Conservation (phyloP, 495 filamentous ascomycete genomes). For the Penicillium mononematosum region DNA sequence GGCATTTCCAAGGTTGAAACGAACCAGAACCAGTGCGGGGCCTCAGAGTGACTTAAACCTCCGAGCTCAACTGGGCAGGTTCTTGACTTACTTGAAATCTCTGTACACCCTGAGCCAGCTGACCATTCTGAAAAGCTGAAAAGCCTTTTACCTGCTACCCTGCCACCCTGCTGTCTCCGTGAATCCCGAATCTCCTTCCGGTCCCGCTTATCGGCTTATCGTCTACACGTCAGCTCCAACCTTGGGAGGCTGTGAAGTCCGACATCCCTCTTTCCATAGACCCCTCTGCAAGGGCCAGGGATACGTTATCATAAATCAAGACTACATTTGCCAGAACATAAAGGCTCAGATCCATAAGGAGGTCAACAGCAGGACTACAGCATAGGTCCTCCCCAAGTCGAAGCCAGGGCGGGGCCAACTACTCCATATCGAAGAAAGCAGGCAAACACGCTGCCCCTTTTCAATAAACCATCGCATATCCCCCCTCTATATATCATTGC, state of each 20-base stretch:
- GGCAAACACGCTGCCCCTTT: slow-evolving; percentile 7
- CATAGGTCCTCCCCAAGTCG: slow-evolving; percentile 3
- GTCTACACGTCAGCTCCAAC: slow-evolving; percentile 11
- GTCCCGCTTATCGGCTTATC: slow-evolving; percentile 15
- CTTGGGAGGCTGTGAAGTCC: not conserved
- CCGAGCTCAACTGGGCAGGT: not conserved
- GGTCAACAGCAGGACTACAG: not conserved
- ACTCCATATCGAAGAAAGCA: slow-evolving; percentile 9
- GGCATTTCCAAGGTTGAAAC: no score
- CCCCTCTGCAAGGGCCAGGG: not conserved
- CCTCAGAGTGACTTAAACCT: not conserved
- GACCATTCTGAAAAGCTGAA: not conserved
- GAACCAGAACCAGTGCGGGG: slow-evolving; percentile 1
- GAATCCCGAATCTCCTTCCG: slow-evolving; percentile 7
- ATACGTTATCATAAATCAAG: not conserved
- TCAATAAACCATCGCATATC: slow-evolving; percentile 10
- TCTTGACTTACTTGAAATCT: not conserved
- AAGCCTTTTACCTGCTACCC: not conserved
- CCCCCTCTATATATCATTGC: not conserved
- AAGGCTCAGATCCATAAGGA: not conserved
- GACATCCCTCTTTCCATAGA: slow-evolving; percentile 1
- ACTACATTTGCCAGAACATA: slow-evolving; percentile 1
- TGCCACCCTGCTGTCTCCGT: not conserved
- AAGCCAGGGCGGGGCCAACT: slow-evolving; percentile 13
- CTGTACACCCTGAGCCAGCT: slow-evolving; percentile 3